A percentile compares a stretch with the other conserved stretches of the same genome.
Evolutionary conservation across 1,284 basidiomycete genomes (phyloP).

Genomic region (Rugosomyces carneus): DNA sequence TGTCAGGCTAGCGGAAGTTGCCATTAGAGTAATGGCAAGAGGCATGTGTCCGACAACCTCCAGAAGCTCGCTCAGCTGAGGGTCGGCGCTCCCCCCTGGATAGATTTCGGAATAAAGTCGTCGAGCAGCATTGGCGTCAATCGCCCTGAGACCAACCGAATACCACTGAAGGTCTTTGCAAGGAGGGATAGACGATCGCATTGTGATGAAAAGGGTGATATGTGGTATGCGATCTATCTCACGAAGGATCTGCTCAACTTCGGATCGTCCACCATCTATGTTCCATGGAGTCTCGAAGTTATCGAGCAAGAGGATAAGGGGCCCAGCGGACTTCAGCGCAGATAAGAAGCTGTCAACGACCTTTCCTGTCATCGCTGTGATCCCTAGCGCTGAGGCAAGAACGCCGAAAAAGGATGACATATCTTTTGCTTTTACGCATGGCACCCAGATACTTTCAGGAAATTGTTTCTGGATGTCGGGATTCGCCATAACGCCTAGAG

Average conservation of each 20-base stretch:
- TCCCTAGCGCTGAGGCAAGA: slow-evolving; percentile 16
- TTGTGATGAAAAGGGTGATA: slow-evolving; percentile 20
- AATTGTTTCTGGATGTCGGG: slow-evolving; percentile 15
- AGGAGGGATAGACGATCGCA: slow-evolving; percentile 11
- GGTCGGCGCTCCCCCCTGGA: slow-evolving; percentile 10
- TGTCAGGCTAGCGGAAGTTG: not conserved
- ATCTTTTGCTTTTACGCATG: slow-evolving; percentile 22
- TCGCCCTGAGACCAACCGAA: not conserved
- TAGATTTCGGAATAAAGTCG: slow-evolving; percentile 11
- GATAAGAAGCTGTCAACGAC: slow-evolving; percentile 14
- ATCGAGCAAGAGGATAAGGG: slow-evolving; percentile 25
- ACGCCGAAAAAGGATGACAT: slow-evolving; percentile 17
- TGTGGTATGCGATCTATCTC: slow-evolving; percentile 12
- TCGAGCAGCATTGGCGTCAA: not conserved
- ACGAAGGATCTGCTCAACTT: slow-evolving; percentile 16
- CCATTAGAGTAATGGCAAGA: slow-evolving; percentile 8
- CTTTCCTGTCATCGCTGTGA: slow-evolving; percentile 13
- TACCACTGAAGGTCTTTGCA: not conserved
- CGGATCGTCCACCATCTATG: slow-evolving; percentile 2
- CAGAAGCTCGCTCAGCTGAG: slow-evolving; percentile 17
- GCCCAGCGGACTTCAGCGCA: slow-evolving; percentile 7
- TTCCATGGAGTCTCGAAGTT: slow-evolving; percentile 32
- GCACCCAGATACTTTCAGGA: slow-evolving; percentile 19
- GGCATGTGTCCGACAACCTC: slow-evolving; percentile 22
- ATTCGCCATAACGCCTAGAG: slow-evolving; percentile 23